Conservation (phyloP, 176 grass and related monocot species). For the Aegilops speltoides region DNA sequence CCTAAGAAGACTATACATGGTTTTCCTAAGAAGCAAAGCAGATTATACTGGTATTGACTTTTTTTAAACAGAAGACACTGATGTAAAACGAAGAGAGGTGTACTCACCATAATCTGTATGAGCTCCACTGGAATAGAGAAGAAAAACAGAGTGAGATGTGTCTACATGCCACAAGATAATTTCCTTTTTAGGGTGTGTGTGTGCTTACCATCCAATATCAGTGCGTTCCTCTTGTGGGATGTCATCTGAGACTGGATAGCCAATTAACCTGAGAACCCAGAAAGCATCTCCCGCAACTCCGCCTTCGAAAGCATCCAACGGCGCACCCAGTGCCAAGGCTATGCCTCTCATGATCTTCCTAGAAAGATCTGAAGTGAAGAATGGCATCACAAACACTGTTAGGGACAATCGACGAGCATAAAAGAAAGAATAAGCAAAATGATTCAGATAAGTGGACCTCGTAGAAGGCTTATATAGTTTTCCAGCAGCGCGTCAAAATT, state of each 20-base stretch:
- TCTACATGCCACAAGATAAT: background rate
- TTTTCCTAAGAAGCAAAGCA: background rate
- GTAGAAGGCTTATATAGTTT: slow-evolving; percentile 62
- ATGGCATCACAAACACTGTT: background rate
- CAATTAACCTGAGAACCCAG: slow-evolving; percentile 87
- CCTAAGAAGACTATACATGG: background rate
- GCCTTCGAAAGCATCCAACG: slow-evolving; percentile 77
- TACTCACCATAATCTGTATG: slow-evolving; percentile 97
- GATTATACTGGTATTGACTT: background rate
- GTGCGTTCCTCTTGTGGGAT: slow-evolving; percentile 70
- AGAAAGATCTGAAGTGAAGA: slow-evolving; percentile 63
- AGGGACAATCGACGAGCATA: background rate
- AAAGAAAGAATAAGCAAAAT: slow-evolving; percentile 1
- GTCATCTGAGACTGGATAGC: slow-evolving; percentile 79
- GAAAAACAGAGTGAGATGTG: slow-evolving; percentile 18
- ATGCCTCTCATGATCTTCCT: slow-evolving; percentile 97
- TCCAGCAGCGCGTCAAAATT: slow-evolving; percentile 71
- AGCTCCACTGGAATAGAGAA: slow-evolving; percentile 53
- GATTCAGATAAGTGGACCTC: slow-evolving; percentile 45
- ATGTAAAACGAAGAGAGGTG: background rate
- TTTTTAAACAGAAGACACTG: background rate
- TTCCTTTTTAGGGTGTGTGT: background rate
- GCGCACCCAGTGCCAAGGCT: slow-evolving; percentile 75
- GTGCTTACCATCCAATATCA: slow-evolving; percentile 78
- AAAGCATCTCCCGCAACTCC: slow-evolving; percentile 61